Evolutionary conservation across 805 yeast species (phyloP).

Genomic region (Kazachstania psychrophila): DNA sequence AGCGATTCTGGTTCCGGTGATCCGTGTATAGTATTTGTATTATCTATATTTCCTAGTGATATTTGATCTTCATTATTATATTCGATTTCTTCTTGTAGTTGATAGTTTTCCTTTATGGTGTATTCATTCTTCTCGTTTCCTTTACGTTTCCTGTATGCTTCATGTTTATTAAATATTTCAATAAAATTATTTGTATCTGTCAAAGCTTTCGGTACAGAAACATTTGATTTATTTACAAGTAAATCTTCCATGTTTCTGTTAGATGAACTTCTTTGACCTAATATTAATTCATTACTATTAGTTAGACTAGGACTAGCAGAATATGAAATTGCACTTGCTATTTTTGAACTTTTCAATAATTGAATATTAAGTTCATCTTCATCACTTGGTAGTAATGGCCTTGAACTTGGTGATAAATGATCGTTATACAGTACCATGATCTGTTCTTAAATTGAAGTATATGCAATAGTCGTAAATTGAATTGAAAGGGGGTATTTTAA

Average conservation of each 20-base stretch:
- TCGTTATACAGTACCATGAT: slow-evolving; percentile 3
- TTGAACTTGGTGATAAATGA: slow-evolving; percentile 3
- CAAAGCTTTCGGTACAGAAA: slow-evolving; percentile 20
- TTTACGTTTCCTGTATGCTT: background rate
- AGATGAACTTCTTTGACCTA: slow-evolving; percentile 16
- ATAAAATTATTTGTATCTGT: slow-evolving; percentile 29
- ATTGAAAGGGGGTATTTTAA: background rate
- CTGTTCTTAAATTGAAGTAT: background rate
- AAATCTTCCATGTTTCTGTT: slow-evolving; percentile 17
- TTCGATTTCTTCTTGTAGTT: slow-evolving; percentile 2
- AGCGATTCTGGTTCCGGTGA: background rate
- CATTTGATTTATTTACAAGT: slow-evolving; percentile 4
- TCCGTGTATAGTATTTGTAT: background rate
- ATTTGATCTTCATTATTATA: slow-evolving; percentile 5
- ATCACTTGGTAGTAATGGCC: slow-evolving; percentile 26
- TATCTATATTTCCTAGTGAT: slow-evolving; percentile 8
- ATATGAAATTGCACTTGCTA: background rate
- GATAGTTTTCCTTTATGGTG: background rate
- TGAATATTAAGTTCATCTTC: slow-evolving; percentile 12
- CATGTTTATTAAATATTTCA: slow-evolving; percentile 11
- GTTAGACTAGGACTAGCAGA: background rate
- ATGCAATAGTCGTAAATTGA: background rate
- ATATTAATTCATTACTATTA: background rate
- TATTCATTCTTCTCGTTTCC: background rate
- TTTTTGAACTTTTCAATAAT: background rate